Evolutionary conservation across 441 rosid genomes (phyloP), one percentile per base, ranked within the genome.

Genomic region (Hypseocharis bilobata): DNA sequence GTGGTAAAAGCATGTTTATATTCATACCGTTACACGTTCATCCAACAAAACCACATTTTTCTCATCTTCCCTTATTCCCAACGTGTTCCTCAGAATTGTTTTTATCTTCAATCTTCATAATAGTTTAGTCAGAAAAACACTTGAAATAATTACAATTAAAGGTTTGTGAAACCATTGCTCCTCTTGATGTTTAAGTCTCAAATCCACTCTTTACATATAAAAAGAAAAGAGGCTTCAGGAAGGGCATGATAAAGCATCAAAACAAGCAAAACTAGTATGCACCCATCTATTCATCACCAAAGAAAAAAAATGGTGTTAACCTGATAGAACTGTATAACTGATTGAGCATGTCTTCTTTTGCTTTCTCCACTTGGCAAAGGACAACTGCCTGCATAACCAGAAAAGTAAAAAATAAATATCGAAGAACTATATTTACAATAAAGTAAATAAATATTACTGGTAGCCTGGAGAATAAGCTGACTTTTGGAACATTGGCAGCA

Each of bases 311-410:
- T 25, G 5, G 55, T 28, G 70, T 77, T 22, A 70, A 94, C 98
- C 99, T 94, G 32, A 94, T 74, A n/a, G 92, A 85, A 76, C 96
- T 88, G 78, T 94, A 94, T 56, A 94, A 80, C 72, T 91, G 98
- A 77, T 88, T 94, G 54, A 94, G 87, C 99, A 94, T 91, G 72
- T 94, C 98, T 86, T 94, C 99, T 80, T 84, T 91, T 36, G 99
- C 85, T 81, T 91, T 94, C 79, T 94, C 99, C 63, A 94, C 99
- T 87, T 94, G 99, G 83, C 99, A 94, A 74, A 94, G 96, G 77
- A 94, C 98, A 51, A 94, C 88, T 14, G 99, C 99, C 99, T 94
- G 94, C 80, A 76, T 54, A 56, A 71, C 68, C 77, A 75, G 26
- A 67, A 71, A 49, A 55, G 63, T 67, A 49, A 63, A 63, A 56